Evolutionary conservation across 768 basidiomycete species (phyloP).

Genomic region (Boletus subcaerulescens): DNA sequence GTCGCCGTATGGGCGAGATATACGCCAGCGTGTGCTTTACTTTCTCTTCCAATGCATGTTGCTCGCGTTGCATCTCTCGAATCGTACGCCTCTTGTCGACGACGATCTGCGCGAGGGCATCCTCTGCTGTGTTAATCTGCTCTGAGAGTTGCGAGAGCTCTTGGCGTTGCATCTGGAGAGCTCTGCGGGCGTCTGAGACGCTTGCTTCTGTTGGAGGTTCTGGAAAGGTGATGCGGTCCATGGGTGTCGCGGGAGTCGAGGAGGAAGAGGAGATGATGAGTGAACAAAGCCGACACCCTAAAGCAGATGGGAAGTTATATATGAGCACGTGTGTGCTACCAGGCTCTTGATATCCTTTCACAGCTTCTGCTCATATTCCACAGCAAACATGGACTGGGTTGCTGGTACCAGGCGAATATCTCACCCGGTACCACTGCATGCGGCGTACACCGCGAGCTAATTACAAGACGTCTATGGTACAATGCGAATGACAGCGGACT

Average conservation of each 20-base stretch:
- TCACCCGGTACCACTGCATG: not conserved
- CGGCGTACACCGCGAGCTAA: constrained; percentile 1
- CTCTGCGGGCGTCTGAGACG: constrained; percentile 49
- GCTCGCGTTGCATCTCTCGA: constrained; percentile 50
- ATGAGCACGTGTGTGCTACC: constrained; percentile 23
- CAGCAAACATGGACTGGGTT: constrained; percentile 9
- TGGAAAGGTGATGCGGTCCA: constrained; percentile 35
- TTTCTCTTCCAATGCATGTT: constrained; percentile 44
- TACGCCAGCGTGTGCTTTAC: constrained; percentile 56
- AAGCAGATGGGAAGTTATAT: constrained; percentile 23
- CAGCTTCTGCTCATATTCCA: constrained; percentile 5
- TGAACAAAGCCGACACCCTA: constrained; percentile 4
- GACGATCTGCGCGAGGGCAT: constrained; percentile 56
- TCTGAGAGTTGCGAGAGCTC: constrained; percentile 34
- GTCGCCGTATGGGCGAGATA: constrained; percentile 66
- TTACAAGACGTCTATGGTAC: constrained; percentile 31
- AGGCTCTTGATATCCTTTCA: not conserved
- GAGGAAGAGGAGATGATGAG: constrained; percentile 7
- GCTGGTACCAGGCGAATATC: not conserved
- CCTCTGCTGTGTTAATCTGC: constrained; percentile 53
- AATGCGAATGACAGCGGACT: not conserved
- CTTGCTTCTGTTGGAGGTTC: constrained; percentile 61
- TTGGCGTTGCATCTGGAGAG: constrained; percentile 35
- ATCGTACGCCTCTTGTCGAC: constrained; percentile 53
- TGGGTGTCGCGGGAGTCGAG: constrained; percentile 22